These are phyloP conservation scores for Nicotiana noctiflora DNA, from an alignment of 257 asterid species.

Conservation along the genomic window DNA sequence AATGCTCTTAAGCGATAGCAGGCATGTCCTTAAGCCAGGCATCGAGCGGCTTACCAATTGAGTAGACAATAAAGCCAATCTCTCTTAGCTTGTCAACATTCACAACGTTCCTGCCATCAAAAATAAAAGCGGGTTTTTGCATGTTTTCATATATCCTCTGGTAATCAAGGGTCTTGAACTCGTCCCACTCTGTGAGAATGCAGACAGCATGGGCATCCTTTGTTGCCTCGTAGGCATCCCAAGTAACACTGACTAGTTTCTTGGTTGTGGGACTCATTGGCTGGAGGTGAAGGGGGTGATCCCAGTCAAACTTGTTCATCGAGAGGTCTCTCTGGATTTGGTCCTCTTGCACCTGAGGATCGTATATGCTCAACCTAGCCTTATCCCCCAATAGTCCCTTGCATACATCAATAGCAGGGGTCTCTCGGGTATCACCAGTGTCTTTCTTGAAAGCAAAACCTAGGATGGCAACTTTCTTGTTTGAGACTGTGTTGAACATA, in stretches of 20 bases:
- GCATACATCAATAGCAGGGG: constrained; percentile 87
- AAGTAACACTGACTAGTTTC: constrained; percentile 55
- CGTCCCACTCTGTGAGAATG: constrained; percentile 89
- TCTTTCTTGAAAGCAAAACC: constrained; percentile 88
- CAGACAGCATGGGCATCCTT: constrained; percentile 78
- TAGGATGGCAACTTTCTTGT: constrained; percentile 67
- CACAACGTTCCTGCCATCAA: constrained; percentile 73
- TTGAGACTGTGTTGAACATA: constrained; percentile 83
- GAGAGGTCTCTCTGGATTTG: constrained; percentile 86
- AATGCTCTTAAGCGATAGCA: constrained; percentile 48
- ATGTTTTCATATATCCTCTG: constrained; percentile 68
- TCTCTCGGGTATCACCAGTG: constrained; percentile 79
- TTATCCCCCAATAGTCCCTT: constrained; percentile 76
- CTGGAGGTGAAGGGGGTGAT: constrained; percentile 85
- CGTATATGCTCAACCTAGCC: constrained; percentile 73
- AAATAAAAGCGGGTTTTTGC: constrained; percentile 85
- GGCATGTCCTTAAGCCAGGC: constrained; percentile 96
- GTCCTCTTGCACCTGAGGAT: constrained; percentile 80
- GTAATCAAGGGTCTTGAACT: constrained; percentile 73
- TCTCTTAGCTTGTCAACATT: constrained; percentile 64
- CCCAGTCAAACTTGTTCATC: constrained; percentile 85
- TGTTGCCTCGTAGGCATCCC: constrained; percentile 74
- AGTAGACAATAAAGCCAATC: constrained; percentile 75
- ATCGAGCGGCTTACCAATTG: constrained; percentile 85
- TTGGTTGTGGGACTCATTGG: constrained; percentile 78